These are phyloP conservation scores for Schizochytrium sp. DNA, from an alignment of 108 stramenopile genomes.

Conservation along the genomic window DNA sequence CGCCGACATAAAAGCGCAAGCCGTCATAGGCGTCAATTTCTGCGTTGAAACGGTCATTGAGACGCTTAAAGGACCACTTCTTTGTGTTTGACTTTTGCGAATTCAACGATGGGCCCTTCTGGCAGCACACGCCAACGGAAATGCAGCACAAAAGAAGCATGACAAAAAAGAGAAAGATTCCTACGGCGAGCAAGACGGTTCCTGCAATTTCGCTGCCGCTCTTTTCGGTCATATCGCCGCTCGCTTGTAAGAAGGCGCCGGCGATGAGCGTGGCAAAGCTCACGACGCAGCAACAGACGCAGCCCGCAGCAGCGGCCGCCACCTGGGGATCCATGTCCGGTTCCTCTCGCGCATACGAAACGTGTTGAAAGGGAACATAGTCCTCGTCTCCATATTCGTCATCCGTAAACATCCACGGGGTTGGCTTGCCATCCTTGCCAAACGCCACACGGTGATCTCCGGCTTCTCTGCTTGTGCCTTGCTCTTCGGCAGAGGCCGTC, in stretches of 20 bases:
- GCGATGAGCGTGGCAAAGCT: not conserved
- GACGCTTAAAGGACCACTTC: not conserved
- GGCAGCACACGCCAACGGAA: not conserved
- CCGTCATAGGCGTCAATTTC: not conserved
- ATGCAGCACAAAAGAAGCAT: not conserved
- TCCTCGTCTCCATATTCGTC: not conserved
- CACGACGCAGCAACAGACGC: not conserved
- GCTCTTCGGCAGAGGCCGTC: not conserved
- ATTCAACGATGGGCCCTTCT: not conserved
- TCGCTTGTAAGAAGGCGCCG: not conserved
- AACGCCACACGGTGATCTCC: too few relatives aligned
- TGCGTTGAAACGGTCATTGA: not conserved
- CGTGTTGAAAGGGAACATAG: not conserved
- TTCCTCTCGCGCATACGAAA: not conserved
- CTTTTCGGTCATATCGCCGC: not conserved
- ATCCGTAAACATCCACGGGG: not conserved
- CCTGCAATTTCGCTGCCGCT: constrained; percentile 4
- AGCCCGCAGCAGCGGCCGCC: not conserved
- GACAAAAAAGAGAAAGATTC: not conserved
- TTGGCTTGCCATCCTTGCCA: not conserved
- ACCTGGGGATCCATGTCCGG: not conserved
- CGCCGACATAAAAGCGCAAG: not conserved
- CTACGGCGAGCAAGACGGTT: not conserved
- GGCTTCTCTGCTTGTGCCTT: too few relatives aligned
- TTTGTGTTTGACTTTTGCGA: not conserved